Percentiles rank a stretch among this genome's conserved stretches.
Conservation (phyloP, 768 basidiomycete species). For the Rhodotorula taiwanensis region DNA sequence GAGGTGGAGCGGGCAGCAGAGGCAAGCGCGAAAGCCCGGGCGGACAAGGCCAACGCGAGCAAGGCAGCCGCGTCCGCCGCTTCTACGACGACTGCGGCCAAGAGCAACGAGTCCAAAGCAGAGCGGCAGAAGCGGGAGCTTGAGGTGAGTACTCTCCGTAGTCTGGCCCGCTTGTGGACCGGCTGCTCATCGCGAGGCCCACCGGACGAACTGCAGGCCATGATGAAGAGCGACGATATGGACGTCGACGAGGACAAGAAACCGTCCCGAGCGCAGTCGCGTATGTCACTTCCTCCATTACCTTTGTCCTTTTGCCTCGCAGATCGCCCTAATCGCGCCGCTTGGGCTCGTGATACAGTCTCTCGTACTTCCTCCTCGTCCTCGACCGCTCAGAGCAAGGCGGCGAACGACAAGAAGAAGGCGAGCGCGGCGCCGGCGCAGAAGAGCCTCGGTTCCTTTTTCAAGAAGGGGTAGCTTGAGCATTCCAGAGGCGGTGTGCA, state of each 20-base stretch:
- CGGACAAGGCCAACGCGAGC: not conserved
- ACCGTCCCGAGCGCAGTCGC: not conserved
- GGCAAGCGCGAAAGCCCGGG: not conserved
- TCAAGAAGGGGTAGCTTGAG: slow-evolving; percentile 17
- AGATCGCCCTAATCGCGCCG: no score
- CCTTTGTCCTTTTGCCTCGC: not conserved
- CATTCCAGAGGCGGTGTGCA: no score
- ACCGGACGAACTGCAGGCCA: no score
- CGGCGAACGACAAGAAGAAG: not conserved
- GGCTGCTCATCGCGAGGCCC: not conserved
- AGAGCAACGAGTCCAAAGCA: slow-evolving; percentile 1
- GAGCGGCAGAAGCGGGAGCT: slow-evolving; percentile 22
- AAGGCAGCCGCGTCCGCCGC: no score
- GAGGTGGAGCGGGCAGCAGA: slow-evolving; percentile 1
- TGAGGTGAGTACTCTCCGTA: slow-evolving; percentile 13
- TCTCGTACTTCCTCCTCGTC: slow-evolving; percentile 8
- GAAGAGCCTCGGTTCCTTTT: slow-evolving; percentile 10
- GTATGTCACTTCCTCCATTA: not conserved
- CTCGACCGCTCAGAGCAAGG: not conserved
- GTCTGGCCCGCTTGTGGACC: not conserved
- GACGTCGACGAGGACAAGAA: slow-evolving; percentile 14
- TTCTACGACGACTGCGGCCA: not conserved
- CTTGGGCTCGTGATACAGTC: not conserved
- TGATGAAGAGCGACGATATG: slow-evolving; percentile 20
- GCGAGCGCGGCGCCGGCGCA: not conserved